Evolutionary conservation across 2,329 filamentous ascomycete species (phyloP).

Genomic region (Ampelomyces quisqualis): DNA sequence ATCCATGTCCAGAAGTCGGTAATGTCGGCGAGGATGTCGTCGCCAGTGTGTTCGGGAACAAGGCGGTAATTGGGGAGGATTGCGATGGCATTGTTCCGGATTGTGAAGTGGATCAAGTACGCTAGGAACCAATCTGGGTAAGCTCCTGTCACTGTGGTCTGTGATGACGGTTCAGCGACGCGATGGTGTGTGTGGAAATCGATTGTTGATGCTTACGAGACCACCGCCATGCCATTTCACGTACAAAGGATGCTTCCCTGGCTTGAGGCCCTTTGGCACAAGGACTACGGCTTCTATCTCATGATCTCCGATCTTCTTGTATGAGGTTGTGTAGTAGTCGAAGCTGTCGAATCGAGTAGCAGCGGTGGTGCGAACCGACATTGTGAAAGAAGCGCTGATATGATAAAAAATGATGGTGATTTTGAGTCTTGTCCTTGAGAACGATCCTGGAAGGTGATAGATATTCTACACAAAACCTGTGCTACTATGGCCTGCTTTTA

Average conservation of each 20-base stretch:
- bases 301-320: constrained; percentile 46
- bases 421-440: no score
- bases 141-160: constrained; percentile 30
- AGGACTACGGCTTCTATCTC: constrained; percentile 43
- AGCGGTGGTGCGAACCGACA: constrained; percentile 11
- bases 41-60: constrained; percentile 51
- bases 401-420: no score
- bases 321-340: constrained; percentile 43
- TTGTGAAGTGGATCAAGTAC: constrained; percentile 44
- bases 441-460: no score
- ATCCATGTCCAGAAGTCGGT: constrained; percentile 54
- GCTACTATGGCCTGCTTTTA: no score
- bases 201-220: constrained; percentile 37
- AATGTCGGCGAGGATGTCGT: constrained; percentile 52
- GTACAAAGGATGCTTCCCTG: constrained; percentile 44
- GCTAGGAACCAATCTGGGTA: constrained; percentile 33
- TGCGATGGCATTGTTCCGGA: constrained; percentile 46
- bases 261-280: constrained; percentile 40
- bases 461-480: no score
- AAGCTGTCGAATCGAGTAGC: constrained; percentile 43
- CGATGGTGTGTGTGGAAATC: not conserved
- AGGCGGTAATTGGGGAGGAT: constrained; percentile 55
- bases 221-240: constrained; percentile 51
- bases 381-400: no score
- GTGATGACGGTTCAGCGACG: not conserved